Percentiles rank a stretch among this genome's conserved stretches.
phyloP scores from a whole-genome alignment of 2,329 filamentous ascomycete species.

The Albifimbria verrucaria region DNA sequence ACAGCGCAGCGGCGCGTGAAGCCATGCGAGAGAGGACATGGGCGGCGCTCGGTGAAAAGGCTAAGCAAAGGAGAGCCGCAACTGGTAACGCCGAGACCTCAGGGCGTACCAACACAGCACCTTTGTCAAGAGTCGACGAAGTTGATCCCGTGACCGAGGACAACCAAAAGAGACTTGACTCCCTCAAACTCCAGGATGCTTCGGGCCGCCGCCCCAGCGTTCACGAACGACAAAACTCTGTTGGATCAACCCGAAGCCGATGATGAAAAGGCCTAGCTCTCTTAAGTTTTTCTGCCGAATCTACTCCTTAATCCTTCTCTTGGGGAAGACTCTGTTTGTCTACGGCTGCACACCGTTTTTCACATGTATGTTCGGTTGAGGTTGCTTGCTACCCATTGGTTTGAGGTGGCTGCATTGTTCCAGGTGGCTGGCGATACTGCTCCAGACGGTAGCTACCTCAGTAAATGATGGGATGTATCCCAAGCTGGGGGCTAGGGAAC shows the following conservation, averaged over 20 bases:
- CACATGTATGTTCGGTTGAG: too few relatives aligned
- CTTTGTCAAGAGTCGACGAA: conserved; percentile 62
- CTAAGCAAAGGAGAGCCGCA: conserved; percentile 60
- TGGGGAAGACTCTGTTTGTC: too few relatives aligned
- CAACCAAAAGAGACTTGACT: conserved; percentile 83
- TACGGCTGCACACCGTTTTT: too few relatives aligned
- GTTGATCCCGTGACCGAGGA: conserved; percentile 77
- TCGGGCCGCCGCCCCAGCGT: conserved; percentile 51
- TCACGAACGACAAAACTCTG: conserved; percentile 60
- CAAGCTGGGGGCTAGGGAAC: too few relatives aligned
- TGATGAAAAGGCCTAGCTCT: too few relatives aligned
- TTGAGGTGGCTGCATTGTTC: too few relatives aligned
- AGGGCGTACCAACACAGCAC: conserved; percentile 34
- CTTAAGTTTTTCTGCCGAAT: conserved; percentile 16
- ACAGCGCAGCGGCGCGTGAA: conserved; percentile 82
- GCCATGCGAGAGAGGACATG: conserved; percentile 81
- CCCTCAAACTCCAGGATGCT: conserved; percentile 83
- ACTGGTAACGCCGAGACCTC: conserved; percentile 28
- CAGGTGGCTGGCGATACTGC: too few relatives aligned
- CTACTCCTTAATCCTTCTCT: conserved; percentile 4
- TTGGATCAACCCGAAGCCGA: conserved; percentile 50
- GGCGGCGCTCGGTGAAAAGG: conserved; percentile 80
- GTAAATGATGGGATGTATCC: too few relatives aligned
- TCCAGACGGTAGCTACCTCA: too few relatives aligned
- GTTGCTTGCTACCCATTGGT: too few relatives aligned